Percentiles rank a stretch among this genome's conserved stretches.
Conservation (phyloP, 345 rosid species). For the Xanthoceras sorbifolium region DNA sequence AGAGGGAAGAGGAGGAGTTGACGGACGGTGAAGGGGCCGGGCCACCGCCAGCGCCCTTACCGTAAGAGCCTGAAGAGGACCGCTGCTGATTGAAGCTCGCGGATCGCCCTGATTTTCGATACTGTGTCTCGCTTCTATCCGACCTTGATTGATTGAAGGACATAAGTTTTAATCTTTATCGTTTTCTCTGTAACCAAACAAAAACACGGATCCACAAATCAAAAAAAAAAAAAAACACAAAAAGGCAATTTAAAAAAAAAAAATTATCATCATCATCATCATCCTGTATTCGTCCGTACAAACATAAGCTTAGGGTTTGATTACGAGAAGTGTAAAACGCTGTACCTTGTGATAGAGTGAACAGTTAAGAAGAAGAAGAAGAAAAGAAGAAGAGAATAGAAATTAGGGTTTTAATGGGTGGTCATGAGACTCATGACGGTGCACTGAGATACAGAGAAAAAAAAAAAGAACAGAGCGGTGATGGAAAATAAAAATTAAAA, state of each 20-base stretch:
- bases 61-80: constrained; percentile 62
- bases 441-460: constrained; percentile 18
- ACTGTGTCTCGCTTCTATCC: constrained; percentile 71
- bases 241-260: no score
- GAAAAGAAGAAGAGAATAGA: constrained; percentile 3
- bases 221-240: constrained; percentile 5
- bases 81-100: constrained; percentile 69
- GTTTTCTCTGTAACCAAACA: constrained; percentile 29
- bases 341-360: constrained; percentile 33
- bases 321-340: not conserved
- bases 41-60: constrained; percentile 71
- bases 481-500: not conserved
- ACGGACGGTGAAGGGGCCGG: constrained; percentile 68
- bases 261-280: not conserved
- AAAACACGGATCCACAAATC: constrained; percentile 27
- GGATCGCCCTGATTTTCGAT: constrained; percentile 77
- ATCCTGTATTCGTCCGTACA: not conserved
- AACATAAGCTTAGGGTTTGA: constrained; percentile 21
- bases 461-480: constrained; percentile 13
- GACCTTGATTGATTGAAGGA: constrained; percentile 96
- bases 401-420: constrained; percentile 77
- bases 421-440: constrained; percentile 55
- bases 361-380: constrained; percentile 13
- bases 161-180: constrained; percentile 44
- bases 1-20: constrained; percentile 36